Percentiles rank a stretch among this genome's conserved stretches.
Evolutionary conservation across 805 yeast species (phyloP).

Genomic region (Tetrapisispora arboricola): DNA sequence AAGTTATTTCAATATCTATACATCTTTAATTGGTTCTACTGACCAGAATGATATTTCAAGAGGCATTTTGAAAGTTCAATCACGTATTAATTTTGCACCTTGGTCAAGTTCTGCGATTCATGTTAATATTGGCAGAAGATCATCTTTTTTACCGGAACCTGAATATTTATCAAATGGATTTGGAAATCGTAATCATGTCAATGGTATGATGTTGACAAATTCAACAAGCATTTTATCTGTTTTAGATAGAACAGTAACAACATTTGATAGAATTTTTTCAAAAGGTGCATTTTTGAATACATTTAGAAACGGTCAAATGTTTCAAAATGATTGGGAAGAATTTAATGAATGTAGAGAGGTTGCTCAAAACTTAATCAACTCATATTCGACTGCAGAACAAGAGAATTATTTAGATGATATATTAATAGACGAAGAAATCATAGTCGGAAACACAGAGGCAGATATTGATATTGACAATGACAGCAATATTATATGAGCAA

Average conservation of each 20-base stretch:
- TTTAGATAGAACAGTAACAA: conserved; percentile 55
- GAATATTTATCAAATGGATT: neutral
- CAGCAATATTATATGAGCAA: conserved; percentile 12
- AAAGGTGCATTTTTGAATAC: conserved; percentile 78
- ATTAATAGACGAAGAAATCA: conserved; percentile 29
- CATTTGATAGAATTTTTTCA: conserved; percentile 70
- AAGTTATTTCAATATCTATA: conserved; percentile 57
- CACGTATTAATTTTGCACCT: conserved; percentile 67
- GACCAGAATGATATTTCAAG: conserved; percentile 66
- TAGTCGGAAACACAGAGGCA: conserved; percentile 19
- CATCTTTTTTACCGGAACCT: conserved; percentile 38
- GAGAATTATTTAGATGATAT: conserved; percentile 35
- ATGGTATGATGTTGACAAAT: conserved; percentile 79
- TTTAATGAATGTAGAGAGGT: conserved; percentile 70
- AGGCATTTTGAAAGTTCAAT: conserved; percentile 53
- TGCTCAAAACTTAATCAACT: conserved; percentile 66
- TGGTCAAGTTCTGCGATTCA: conserved; percentile 78
- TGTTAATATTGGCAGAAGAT: conserved; percentile 62
- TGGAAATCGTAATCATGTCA: conserved; percentile 38
- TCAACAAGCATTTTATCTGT: conserved; percentile 64
- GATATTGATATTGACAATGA: conserved; percentile 25
- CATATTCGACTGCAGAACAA: conserved; percentile 60
- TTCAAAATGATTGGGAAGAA: conserved; percentile 42
- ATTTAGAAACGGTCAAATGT: conserved; percentile 41
- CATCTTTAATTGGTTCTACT: conserved; percentile 50